Conservation (phyloP, 352 stramenopile species). For the Phytophthora sojae region DNA sequence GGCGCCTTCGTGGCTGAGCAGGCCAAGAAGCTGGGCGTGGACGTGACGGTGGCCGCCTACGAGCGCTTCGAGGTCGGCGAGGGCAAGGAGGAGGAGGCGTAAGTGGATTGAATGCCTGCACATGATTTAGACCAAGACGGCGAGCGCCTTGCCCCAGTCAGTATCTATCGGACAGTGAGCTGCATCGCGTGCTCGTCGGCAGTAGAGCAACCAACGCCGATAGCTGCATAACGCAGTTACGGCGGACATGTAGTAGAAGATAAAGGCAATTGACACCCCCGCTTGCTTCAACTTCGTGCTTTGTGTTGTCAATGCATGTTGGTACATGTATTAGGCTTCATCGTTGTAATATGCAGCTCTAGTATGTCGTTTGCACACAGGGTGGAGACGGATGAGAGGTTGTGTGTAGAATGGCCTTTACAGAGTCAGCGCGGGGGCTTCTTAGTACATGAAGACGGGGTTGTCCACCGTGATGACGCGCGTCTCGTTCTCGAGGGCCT, state of each 20-base stretch:
- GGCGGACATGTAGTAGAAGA: conserved; percentile 23
- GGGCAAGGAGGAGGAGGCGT: conserved; percentile 57
- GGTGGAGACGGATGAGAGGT: conserved; percentile 29
- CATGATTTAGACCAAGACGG: conserved; percentile 21
- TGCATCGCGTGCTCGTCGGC: conserved; percentile 2
- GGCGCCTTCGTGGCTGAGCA: conserved; percentile 74
- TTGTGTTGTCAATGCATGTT: conserved; percentile 12
- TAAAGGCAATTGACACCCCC: conserved; percentile 1
- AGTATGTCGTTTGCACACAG: conserved; percentile 37
- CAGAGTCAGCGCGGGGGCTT: conserved; percentile 33
- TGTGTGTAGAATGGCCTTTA: conserved; percentile 39
- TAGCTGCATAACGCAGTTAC: conserved; percentile 8
- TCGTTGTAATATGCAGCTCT: conserved; percentile 28
- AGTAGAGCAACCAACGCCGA: conserved; percentile 20
- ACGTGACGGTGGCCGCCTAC: conserved; percentile 71
- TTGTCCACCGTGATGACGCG: conserved; percentile 96
- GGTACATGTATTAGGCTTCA: conserved; percentile 20
- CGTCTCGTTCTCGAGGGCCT: conserved; percentile 86
- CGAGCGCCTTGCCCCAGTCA: neutral
- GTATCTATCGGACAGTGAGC: neutral
- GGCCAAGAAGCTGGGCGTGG: conserved; percentile 71
- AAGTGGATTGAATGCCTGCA: conserved; percentile 16
- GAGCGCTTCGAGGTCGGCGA: conserved; percentile 81
- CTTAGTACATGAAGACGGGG: conserved; percentile 97
- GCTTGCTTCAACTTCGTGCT: too few relatives aligned